Conservation (phyloP, 306 rosid genomes). For the Lupinus albus region DNA sequence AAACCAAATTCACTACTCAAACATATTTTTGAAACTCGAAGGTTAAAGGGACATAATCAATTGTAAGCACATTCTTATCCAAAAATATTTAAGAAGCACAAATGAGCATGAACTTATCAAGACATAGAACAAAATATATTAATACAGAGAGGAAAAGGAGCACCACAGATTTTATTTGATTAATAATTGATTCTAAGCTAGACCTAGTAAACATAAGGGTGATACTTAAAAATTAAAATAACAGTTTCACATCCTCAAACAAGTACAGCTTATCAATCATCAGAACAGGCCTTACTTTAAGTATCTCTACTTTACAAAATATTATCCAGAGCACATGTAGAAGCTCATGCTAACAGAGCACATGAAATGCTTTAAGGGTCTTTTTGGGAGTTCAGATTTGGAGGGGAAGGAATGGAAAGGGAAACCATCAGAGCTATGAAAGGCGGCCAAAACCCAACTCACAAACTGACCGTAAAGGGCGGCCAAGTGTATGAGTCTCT, state of each 20-base stretch:
- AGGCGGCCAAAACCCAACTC: too few relatives aligned
- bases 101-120: not conserved
- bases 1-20: not conserved
- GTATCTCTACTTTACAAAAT: too few relatives aligned
- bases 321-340: not conserved
- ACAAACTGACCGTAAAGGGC: too few relatives aligned
- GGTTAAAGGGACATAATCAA: not conserved
- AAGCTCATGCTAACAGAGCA: not conserved
- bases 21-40: not conserved
- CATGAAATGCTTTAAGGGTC: not conserved
- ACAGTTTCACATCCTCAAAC: not conserved
- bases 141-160: not conserved
- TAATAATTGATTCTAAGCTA: not conserved
- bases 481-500: too few relatives aligned
- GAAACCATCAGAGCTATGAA: too few relatives aligned
- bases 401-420: too few relatives aligned
- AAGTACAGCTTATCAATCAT: not conserved
- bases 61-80: not conserved
- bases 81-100: not conserved
- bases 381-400: too few relatives aligned
- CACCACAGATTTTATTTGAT: not conserved
- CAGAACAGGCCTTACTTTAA: not conserved
- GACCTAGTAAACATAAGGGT: constrained; percentile 1
- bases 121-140: not conserved
- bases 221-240: constrained; percentile 4